These are phyloP conservation scores for Poa pratensis DNA, from an alignment of 176 grass and related monocot genomes.

Conservation along the genomic window DNA sequence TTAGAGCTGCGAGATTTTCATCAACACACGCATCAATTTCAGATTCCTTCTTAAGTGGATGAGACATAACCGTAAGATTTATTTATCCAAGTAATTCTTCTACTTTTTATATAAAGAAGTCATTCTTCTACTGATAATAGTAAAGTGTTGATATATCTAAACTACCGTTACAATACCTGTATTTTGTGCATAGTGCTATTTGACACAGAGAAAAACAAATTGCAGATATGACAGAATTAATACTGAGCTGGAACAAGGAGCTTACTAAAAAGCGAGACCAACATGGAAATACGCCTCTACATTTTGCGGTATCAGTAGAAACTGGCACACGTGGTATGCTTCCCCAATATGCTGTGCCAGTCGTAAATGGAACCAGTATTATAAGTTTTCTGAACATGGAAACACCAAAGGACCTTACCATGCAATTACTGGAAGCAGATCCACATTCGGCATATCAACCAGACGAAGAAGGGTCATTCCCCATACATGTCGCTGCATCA, in stretches of 20 bases:
- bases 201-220: neutral
- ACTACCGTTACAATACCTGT: neutral
- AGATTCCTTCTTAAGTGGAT: neutral
- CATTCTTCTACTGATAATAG: too few relatives aligned
- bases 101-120: too few relatives aligned
- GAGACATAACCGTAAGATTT: too few relatives aligned
- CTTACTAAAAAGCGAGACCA: conserved; percentile 39
- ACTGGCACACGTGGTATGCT: neutral
- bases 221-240: conserved; percentile 45
- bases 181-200: neutral
- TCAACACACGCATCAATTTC: neutral
- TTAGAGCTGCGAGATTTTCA: neutral
- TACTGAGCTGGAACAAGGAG: conserved; percentile 44
- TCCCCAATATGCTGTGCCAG: conserved; percentile 34
- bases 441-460: conserved; percentile 21
- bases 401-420: conserved; percentile 16
- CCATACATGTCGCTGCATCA: conserved; percentile 47
- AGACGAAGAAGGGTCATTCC: conserved; percentile 32
- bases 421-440: conserved; percentile 37
- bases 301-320: conserved; percentile 34
- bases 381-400: neutral
- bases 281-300: conserved; percentile 44
- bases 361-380: neutral
- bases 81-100: too few relatives aligned
- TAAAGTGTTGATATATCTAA: too few relatives aligned